Percentiles rank a stretch among this genome's conserved stretches.
Conservation (phyloP, 768 basidiomycete genomes). For the Psilocybe azurescens region DNA sequence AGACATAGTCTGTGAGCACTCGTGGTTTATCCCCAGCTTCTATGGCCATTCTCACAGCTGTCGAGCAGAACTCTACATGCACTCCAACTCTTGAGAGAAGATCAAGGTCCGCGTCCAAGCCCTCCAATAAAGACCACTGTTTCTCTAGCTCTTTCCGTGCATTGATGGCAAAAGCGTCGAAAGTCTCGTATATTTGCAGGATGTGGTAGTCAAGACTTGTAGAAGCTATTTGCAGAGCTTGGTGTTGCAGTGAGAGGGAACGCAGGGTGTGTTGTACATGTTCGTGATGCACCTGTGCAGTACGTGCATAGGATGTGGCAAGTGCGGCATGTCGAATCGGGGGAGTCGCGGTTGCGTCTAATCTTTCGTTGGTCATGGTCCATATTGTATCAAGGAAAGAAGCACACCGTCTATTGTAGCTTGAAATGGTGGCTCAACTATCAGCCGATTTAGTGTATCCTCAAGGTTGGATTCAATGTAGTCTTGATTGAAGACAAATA, state of each 20-base stretch:
- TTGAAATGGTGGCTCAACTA: constrained; percentile 63
- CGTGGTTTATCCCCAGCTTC: constrained; percentile 72
- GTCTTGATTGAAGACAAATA: constrained; percentile 85
- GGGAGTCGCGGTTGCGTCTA: constrained; percentile 73
- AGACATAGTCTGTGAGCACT: constrained; percentile 83
- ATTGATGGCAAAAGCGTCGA: constrained; percentile 61
- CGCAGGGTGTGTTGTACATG: constrained; percentile 55
- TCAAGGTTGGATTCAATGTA: constrained; percentile 75
- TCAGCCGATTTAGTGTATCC: constrained; percentile 68
- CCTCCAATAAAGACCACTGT: constrained; percentile 65
- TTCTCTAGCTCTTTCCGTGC: constrained; percentile 70
- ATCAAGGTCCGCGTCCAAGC: constrained; percentile 73
- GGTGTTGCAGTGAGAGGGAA: constrained; percentile 68
- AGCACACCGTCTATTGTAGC: constrained; percentile 72
- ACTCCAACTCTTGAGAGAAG: constrained; percentile 70
- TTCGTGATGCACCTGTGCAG: constrained; percentile 69
- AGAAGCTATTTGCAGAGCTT: constrained; percentile 76
- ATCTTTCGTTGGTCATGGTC: constrained; percentile 7
- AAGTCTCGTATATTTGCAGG: constrained; percentile 72
- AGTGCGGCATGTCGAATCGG: constrained; percentile 72
- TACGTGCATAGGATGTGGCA: constrained; percentile 67
- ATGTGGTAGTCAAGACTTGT: constrained; percentile 74
- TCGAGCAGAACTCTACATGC: constrained; percentile 78
- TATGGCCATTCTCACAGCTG: constrained; percentile 67
- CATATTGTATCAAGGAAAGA: neutral